phyloP scores from a whole-genome alignment of 2,329 filamentous ascomycete species.

The Calonectria hongkongensis region DNA sequence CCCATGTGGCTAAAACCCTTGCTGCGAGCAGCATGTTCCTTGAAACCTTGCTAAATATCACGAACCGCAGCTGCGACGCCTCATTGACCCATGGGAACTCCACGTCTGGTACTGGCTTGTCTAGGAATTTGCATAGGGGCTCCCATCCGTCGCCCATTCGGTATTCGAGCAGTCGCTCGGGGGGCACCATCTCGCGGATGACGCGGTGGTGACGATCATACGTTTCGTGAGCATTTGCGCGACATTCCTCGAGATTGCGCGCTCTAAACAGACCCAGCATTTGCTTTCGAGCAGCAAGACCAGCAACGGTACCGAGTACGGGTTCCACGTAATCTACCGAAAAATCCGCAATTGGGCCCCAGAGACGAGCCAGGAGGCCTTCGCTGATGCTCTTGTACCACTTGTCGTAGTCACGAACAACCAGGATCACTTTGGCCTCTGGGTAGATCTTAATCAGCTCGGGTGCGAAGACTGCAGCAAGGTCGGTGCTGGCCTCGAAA shows the following conservation, averaged over 20 bases:
- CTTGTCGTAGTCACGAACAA: conserved; percentile 56
- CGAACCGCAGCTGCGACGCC: conserved; percentile 45
- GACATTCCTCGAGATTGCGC: conserved; percentile 47
- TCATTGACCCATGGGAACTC: conserved; percentile 60
- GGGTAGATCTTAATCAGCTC: conserved; percentile 58
- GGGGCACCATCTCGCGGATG: conserved; percentile 54
- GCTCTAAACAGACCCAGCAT: conserved; percentile 56
- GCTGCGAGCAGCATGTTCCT: conserved; percentile 35
- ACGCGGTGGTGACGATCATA: conserved; percentile 57
- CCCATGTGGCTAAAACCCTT: conserved; percentile 45
- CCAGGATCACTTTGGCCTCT: conserved; percentile 59
- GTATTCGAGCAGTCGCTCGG: conserved; percentile 57
- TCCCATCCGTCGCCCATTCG: conserved; percentile 59
- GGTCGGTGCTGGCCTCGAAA: conserved; percentile 57
- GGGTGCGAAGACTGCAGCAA: conserved; percentile 54
- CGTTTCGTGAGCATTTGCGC: conserved; percentile 45
- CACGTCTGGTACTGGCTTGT: conserved; percentile 54
- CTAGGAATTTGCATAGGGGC: conserved; percentile 62
- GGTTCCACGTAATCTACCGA: conserved; percentile 53
- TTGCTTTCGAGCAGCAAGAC: conserved; percentile 50
- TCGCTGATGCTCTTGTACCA: conserved; percentile 60
- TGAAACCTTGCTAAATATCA: conserved; percentile 36
- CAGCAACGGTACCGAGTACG: conserved; percentile 57
- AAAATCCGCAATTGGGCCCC: conserved; percentile 44
- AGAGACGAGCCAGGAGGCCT: conserved; percentile 52